Conservation (phyloP, 805 yeast genomes). For the Schwanniomyces vanrijiae region DNA sequence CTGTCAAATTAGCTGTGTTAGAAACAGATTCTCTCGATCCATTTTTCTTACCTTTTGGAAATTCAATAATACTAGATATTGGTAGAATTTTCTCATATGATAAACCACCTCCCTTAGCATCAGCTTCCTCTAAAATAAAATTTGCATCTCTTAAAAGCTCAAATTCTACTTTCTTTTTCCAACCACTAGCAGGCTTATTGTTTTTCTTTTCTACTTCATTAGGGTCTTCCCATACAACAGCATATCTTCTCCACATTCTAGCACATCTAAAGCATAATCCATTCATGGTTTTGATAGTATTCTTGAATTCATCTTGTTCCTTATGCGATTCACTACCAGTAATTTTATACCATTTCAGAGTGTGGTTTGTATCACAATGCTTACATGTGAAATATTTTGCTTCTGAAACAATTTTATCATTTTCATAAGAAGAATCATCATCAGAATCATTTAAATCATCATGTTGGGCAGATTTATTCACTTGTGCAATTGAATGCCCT, state of each 20-base stretch:
- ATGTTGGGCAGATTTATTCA: conserved; percentile 3
- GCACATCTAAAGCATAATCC: conserved; percentile 90
- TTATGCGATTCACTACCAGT: conserved; percentile 55
- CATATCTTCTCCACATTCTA: conserved; percentile 86
- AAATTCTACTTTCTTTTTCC: conserved; percentile 64
- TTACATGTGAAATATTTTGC: conserved; percentile 59
- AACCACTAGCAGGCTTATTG: conserved; percentile 46
- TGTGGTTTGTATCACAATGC: conserved; percentile 60
- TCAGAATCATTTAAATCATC: conserved; percentile 61
- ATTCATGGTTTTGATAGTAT: conserved; percentile 30
- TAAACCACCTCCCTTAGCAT: conserved; percentile 21
- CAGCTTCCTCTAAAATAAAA: conserved; percentile 51
- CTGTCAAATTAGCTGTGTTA: background rate
- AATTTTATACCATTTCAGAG: conserved; percentile 67
- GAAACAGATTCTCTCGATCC: background rate
- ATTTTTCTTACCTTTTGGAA: background rate
- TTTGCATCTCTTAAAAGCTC: conserved; percentile 67
- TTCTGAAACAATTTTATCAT: conserved; percentile 42
- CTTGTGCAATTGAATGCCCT: conserved; percentile 11
- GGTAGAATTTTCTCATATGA: conserved; percentile 15
- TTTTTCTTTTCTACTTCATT: conserved; percentile 55
- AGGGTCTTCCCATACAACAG: conserved; percentile 83
- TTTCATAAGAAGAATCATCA: conserved; percentile 73
- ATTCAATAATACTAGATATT: background rate
- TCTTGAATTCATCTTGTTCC: conserved; percentile 29